phyloP scores from a whole-genome alignment of 2,329 filamentous ascomycete genomes.

The Xylariaceae sp. region DNA sequence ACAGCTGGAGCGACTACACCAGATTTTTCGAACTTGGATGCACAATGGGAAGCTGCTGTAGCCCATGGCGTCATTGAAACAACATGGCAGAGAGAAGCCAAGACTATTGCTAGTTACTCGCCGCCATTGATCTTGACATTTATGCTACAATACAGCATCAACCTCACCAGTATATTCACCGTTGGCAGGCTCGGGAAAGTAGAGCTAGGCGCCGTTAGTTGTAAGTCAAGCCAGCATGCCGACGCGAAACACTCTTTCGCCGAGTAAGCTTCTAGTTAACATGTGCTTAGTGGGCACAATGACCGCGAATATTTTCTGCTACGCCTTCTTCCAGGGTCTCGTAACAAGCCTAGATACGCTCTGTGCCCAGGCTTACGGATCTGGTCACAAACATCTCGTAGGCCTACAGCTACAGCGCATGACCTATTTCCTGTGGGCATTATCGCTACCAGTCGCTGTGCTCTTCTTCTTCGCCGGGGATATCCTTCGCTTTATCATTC shows the following conservation, averaged over 20 bases:
- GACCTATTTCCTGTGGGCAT: slow-evolving; percentile 75
- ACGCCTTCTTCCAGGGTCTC: slow-evolving; percentile 81
- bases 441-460: slow-evolving; percentile 73
- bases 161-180: slow-evolving; percentile 81
- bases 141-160: slow-evolving; percentile 81
- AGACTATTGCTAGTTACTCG: slow-evolving; percentile 77
- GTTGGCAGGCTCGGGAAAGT: slow-evolving; percentile 77
- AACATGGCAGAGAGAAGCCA: slow-evolving; percentile 88
- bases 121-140: slow-evolving; percentile 76
- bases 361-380: slow-evolving; percentile 92
- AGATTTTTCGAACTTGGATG: slow-evolving; percentile 65
- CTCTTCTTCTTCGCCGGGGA: slow-evolving; percentile 73
- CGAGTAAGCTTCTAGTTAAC: slow-evolving; percentile 27
- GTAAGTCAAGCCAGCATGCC: slow-evolving; percentile 42
- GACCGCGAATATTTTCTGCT: slow-evolving; percentile 80
- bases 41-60: slow-evolving; percentile 87
- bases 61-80: slow-evolving; percentile 81
- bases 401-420: slow-evolving; percentile 83
- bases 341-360: slow-evolving; percentile 91
- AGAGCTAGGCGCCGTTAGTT: slow-evolving; percentile 70
- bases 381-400: slow-evolving; percentile 86
- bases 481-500: slow-evolving; percentile 71
- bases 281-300: slow-evolving; percentile 66
- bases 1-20: slow-evolving; percentile 51
- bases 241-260: neutral